Percentiles rank a stretch among this genome's conserved stretches.
These are phyloP conservation scores for Suillus placidus DNA, from an alignment of 768 basidiomycete species.

Conservation along the genomic window DNA sequence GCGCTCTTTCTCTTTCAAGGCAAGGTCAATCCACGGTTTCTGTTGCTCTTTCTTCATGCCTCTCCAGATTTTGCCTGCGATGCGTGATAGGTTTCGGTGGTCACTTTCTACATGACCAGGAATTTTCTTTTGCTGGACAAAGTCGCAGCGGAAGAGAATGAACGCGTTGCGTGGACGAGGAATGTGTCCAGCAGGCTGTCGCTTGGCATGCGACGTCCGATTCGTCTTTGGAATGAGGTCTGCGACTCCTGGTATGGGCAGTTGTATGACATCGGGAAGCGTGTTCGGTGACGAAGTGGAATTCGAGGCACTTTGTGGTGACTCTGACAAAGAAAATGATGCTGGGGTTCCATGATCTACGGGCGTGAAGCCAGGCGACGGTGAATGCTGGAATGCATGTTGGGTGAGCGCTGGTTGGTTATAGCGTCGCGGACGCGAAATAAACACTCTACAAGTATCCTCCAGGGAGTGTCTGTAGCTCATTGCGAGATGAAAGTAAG, in stretches of 20 bases:
- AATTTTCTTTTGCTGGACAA: constrained; percentile 62
- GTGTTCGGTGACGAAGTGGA: neutral
- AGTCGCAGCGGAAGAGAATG: constrained; percentile 77
- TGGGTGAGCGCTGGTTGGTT: constrained; percentile 7
- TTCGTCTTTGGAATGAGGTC: constrained; percentile 11
- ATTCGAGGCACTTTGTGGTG: neutral
- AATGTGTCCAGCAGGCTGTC: constrained; percentile 56
- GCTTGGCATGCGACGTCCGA: constrained; percentile 52
- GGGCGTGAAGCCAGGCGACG: neutral
- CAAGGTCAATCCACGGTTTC: constrained; percentile 54
- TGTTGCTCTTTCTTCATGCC: constrained; percentile 50
- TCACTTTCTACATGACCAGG: constrained; percentile 59
- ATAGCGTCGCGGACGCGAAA: constrained; percentile 23
- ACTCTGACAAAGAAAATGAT: constrained; percentile 1
- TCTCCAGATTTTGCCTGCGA: constrained; percentile 69
- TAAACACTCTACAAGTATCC: constrained; percentile 32
- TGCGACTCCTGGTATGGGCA: constrained; percentile 14
- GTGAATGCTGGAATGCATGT: constrained; percentile 11
- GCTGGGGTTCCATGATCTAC: neutral
- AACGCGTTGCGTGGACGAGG: constrained; percentile 79
- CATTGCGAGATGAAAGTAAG: constrained; percentile 25
- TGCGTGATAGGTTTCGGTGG: constrained; percentile 69
- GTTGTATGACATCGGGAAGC: neutral
- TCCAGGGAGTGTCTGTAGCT: constrained; percentile 31
- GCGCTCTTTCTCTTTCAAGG: constrained; percentile 47